A percentile compares a stretch with the other conserved stretches of the same genome.
Evolutionary conservation across 2,329 filamentous ascomycete genomes (phyloP).

Genomic region (Colletotrichum caudatum): DNA sequence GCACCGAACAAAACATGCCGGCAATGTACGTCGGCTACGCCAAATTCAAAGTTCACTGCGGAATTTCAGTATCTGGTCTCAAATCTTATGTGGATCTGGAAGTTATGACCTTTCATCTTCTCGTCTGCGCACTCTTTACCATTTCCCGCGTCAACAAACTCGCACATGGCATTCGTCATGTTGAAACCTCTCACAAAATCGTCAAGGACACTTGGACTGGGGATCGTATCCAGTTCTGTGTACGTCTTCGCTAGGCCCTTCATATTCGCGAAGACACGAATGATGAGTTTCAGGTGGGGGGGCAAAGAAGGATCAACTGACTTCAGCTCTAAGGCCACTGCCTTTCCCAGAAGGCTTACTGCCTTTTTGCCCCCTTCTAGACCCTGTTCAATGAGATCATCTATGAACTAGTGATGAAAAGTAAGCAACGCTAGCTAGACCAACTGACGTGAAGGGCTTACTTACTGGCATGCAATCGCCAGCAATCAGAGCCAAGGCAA

Average conservation of each 20-base stretch:
- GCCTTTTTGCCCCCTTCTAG: slow-evolving; percentile 49
- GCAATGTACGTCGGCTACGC: slow-evolving; percentile 54
- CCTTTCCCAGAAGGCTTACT: slow-evolving; percentile 45
- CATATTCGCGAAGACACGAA: slow-evolving; percentile 55
- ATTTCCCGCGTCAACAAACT: slow-evolving; percentile 56
- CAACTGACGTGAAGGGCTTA: rapidly evolving
- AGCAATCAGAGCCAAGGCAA: slow-evolving; percentile 53
- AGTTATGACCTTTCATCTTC: slow-evolving; percentile 53
- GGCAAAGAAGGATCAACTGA: slow-evolving; percentile 32
- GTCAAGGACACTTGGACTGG: slow-evolving; percentile 44
- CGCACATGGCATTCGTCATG: slow-evolving; percentile 51
- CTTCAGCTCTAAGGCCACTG: slow-evolving; percentile 46
- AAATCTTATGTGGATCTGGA: not conserved
- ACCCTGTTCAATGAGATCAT: slow-evolving; percentile 48
- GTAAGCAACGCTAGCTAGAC: not conserved
- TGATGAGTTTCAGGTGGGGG: slow-evolving; percentile 47
- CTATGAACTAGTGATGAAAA: slow-evolving; percentile 47
- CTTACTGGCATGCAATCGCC: slow-evolving; percentile 55
- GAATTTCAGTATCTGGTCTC: not conserved
- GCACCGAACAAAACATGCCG: slow-evolving; percentile 56
- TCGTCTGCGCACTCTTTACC: slow-evolving; percentile 58
- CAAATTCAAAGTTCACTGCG: slow-evolving; percentile 49
- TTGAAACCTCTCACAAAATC: slow-evolving; percentile 58
- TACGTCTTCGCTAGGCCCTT: slow-evolving; percentile 52
- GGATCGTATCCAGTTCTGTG: slow-evolving; percentile 46